These are phyloP conservation scores for Talaromyces trachyspermus DNA, from an alignment of 495 filamentous ascomycete genomes.

Conservation along the genomic window DNA sequence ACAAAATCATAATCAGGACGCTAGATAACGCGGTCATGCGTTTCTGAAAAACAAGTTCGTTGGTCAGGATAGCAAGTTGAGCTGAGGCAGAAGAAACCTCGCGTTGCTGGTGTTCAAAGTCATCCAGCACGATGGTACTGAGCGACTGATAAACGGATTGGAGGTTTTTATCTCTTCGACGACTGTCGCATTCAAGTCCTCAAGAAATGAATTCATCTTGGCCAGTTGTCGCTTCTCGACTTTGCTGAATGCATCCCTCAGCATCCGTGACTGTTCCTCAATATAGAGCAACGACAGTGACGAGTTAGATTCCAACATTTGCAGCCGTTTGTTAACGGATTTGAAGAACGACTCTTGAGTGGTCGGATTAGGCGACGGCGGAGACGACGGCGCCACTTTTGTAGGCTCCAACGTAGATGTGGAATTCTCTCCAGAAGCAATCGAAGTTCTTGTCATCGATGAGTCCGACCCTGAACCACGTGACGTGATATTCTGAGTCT, in stretches of 20 bases:
- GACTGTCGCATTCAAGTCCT: conserved; percentile 78
- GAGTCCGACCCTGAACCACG: neutral
- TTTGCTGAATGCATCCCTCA: conserved; percentile 84
- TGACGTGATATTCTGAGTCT: conserved; percentile 13
- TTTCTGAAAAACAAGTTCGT: conserved; percentile 94
- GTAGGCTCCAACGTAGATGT: conserved; percentile 27
- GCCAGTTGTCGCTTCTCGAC: conserved; percentile 82
- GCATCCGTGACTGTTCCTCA: conserved; percentile 85
- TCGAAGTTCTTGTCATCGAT: neutral
- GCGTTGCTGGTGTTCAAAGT: conserved; percentile 75
- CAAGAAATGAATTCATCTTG: conserved; percentile 75
- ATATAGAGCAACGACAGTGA: conserved; percentile 93
- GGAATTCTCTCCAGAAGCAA: conserved; percentile 25
- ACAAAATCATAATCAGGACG: conserved; percentile 77
- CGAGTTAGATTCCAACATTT: conserved; percentile 84
- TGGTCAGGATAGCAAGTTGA: conserved; percentile 79
- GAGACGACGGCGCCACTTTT: conserved; percentile 45
- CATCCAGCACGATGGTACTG: conserved; percentile 89
- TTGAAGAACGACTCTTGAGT: conserved; percentile 98
- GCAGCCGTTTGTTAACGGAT: conserved; percentile 84
- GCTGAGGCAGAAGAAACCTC: conserved; percentile 75
- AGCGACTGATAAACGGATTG: conserved; percentile 87
- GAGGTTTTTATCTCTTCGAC: conserved; percentile 76
- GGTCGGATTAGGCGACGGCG: conserved; percentile 61
- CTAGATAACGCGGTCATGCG: conserved; percentile 86